phyloP scores from a whole-genome alignment of 2,329 filamentous ascomycete genomes.

The Septoria linicola region DNA sequence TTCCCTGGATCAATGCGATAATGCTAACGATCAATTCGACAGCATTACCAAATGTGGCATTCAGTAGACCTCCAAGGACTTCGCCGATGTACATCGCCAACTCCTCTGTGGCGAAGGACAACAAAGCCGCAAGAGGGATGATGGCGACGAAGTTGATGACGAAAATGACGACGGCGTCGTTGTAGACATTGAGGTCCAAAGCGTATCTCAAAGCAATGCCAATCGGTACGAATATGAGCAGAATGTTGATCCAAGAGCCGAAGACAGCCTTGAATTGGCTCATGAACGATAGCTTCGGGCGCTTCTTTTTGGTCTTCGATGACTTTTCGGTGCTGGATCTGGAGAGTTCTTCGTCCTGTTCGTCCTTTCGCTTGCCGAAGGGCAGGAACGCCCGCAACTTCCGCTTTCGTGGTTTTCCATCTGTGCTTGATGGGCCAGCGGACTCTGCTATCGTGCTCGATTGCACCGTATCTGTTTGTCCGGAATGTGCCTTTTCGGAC shows the following conservation, averaged over 20 bases:
- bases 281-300: conserved; percentile 33
- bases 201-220: conserved; percentile 72
- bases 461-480: conserved; percentile 14
- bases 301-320: conserved; percentile 29
- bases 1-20: conserved; percentile 70
- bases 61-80: conserved; percentile 81
- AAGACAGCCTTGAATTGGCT: conserved; percentile 70
- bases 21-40: conserved; percentile 62
- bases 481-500: conserved; percentile 10
- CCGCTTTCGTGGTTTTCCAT: conserved; percentile 27
- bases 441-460: conserved; percentile 19
- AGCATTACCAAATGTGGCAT: conserved; percentile 79
- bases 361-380: conserved; percentile 17
- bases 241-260: conserved; percentile 81
- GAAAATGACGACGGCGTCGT: conserved; percentile 64
- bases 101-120: conserved; percentile 88
- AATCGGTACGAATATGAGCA: conserved; percentile 73
- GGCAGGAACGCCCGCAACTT: conserved; percentile 26
- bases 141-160: conserved; percentile 93
- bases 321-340: conserved; percentile 24
- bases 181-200: conserved; percentile 28
- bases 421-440: conserved; percentile 11
- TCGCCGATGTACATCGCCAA: conserved; percentile 76
- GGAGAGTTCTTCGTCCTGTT: conserved; percentile 10
- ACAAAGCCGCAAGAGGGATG: conserved; percentile 80